phyloP scores from a whole-genome alignment of 2,329 filamentous ascomycete species.

The Hirsutella rhossiliensis region DNA sequence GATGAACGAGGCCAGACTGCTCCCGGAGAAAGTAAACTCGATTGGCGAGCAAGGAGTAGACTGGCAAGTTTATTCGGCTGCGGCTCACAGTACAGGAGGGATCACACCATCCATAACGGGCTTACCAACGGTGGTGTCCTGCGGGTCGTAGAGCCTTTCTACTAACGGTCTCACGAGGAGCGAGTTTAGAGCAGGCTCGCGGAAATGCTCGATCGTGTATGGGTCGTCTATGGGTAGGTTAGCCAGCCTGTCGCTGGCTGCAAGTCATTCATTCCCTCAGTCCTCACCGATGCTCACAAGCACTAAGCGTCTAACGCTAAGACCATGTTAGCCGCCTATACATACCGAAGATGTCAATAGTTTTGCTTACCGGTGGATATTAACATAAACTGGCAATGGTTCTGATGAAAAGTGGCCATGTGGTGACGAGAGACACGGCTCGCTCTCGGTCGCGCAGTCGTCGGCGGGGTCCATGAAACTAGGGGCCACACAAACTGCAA shows the following conservation, averaged over 20 bases:
- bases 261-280: no score
- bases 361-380: slow-evolving; percentile 4
- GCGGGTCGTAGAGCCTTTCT: slow-evolving; percentile 51
- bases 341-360: no score
- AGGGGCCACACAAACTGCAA: no score
- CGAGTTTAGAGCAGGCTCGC: slow-evolving; percentile 54
- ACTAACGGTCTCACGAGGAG: slow-evolving; percentile 57
- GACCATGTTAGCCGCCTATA: no score
- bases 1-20: slow-evolving; percentile 52
- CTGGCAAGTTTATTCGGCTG: slow-evolving; percentile 17
- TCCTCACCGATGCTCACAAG: slow-evolving; percentile 9
- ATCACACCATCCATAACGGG: background rate
- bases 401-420: no score
- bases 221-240: slow-evolving; percentile 21
- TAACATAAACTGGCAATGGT: slow-evolving; percentile 1
- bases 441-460: no score
- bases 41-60: slow-evolving; percentile 63
- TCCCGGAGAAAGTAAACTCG: slow-evolving; percentile 57
- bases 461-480: no score
- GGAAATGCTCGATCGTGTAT: slow-evolving; percentile 47
- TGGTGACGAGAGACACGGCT: no score
- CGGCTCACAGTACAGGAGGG: background rate
- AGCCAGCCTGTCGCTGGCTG: background rate
- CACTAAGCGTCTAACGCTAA: slow-evolving; percentile 5
- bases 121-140: slow-evolving; percentile 51